A percentile compares a stretch with the other conserved stretches of the same genome.
Evolutionary conservation across 352 stramenopile species (phyloP).

Genomic region (Pythium sukuiense): DNA sequence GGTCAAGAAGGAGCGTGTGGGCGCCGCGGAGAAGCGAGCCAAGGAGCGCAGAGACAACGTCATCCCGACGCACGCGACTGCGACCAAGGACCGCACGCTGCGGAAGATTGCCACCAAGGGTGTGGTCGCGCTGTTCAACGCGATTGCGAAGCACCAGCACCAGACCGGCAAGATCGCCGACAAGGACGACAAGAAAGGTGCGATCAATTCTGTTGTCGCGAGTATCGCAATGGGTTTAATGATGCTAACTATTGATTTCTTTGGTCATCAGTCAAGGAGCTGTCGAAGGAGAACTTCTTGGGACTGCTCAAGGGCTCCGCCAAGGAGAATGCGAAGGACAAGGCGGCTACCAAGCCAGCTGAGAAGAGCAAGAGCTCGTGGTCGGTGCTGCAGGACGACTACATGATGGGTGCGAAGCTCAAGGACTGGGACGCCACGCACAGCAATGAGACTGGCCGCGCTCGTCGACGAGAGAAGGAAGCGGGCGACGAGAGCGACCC

Average conservation of each 20-base stretch:
- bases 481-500: conserved; percentile 52
- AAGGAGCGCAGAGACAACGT: conserved; percentile 82
- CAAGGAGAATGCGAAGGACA: conserved; percentile 28
- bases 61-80: conserved; percentile 57
- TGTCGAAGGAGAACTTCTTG: conserved; percentile 85
- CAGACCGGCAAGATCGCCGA: conserved; percentile 53
- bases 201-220: not conserved
- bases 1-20: conserved; percentile 62
- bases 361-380: conserved; percentile 55
- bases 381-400: conserved; percentile 85
- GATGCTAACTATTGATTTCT: not conserved
- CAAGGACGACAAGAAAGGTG: conserved; percentile 73
- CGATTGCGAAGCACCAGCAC: conserved; percentile 86
- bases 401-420: conserved; percentile 86
- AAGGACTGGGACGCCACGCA: conserved; percentile 78
- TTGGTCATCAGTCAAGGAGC: conserved; percentile 56
- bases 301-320: conserved; percentile 65
- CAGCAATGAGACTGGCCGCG: conserved; percentile 22
- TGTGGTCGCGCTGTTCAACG: conserved; percentile 85
- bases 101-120: conserved; percentile 85
- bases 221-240: too few species aligned
- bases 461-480: conserved; percentile 21
- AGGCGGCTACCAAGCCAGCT: conserved; percentile 25
- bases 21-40: conserved; percentile 69
- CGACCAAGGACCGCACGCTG: conserved; percentile 62